These are phyloP conservation scores for Ganoderma sinense DNA, from an alignment of 1,284 basidiomycete genomes.

Conservation along the genomic window DNA sequence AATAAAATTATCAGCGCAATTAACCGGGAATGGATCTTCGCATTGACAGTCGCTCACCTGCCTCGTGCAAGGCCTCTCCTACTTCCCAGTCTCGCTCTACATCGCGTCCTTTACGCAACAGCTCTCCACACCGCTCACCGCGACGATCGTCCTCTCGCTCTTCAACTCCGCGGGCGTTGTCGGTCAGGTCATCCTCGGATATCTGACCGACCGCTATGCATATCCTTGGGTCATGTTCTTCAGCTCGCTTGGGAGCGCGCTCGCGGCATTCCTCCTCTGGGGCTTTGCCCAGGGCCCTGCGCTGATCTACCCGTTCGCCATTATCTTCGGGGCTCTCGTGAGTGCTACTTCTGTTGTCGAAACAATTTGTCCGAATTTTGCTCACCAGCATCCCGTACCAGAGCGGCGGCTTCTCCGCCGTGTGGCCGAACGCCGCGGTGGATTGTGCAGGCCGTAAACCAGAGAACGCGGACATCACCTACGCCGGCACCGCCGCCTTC, in stretches of 20 bases:
- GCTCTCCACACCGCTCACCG: conserved; percentile 36
- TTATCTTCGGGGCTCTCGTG: conserved; percentile 39
- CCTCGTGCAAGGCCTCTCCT: conserved; percentile 38
- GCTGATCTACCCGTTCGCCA: conserved; percentile 35
- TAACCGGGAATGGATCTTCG: background rate
- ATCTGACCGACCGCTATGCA: conserved; percentile 37
- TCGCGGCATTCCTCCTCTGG: conserved; percentile 40
- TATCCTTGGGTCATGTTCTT: conserved; percentile 39
- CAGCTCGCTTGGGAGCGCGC: conserved; percentile 35
- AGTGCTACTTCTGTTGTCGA: conserved; percentile 8
- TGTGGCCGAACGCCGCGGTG: conserved; percentile 37
- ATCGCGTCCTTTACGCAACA: conserved; percentile 37
- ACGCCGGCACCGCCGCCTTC: conserved; percentile 33
- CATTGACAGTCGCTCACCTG: conserved; percentile 28
- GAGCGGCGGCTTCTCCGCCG: conserved; percentile 39
- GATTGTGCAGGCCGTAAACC: conserved; percentile 36
- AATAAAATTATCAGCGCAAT: background rate
- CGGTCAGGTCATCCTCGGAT: conserved; percentile 37
- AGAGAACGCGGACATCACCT: conserved; percentile 37
- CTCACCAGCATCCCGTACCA: conserved; percentile 6
- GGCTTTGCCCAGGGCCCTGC: conserved; percentile 38
- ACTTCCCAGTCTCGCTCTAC: conserved; percentile 41
- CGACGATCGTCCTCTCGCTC: conserved; percentile 36
- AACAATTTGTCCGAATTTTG: background rate
- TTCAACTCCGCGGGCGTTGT: conserved; percentile 39